Evolutionary conservation across 352 stramenopile species (phyloP).

Genomic region (Phytophthora kernoviae): DNA sequence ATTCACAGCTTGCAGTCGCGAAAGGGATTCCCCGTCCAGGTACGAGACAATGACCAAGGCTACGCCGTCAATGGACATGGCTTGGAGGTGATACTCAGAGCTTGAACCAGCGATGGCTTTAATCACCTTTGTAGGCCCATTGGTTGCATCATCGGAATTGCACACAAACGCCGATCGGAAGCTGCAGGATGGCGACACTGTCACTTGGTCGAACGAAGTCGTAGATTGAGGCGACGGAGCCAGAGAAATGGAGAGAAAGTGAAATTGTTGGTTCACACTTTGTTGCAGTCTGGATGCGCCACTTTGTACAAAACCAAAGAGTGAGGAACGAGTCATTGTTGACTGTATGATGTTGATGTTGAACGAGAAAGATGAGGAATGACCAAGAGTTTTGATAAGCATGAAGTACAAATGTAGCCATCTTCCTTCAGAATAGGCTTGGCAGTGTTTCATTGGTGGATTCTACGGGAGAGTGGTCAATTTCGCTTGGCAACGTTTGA

Average conservation of each 20-base stretch:
- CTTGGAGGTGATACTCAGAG: constrained; percentile 20
- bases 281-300: constrained; percentile 39
- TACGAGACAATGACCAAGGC: constrained; percentile 54
- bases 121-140: background rate
- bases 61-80: constrained; percentile 50
- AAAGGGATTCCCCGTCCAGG: constrained; percentile 54
- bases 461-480: constrained; percentile 16
- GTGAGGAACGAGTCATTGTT: constrained; percentile 24
- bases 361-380: constrained; percentile 16
- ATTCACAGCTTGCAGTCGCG: constrained; percentile 47
- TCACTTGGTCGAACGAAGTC: constrained; percentile 12
- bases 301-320: constrained; percentile 43
- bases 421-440: constrained; percentile 18
- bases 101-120: background rate
- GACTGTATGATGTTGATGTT: background rate
- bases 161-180: constrained; percentile 36
- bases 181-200: constrained; percentile 18
- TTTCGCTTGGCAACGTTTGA: background rate
- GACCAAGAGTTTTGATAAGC: constrained; percentile 11
- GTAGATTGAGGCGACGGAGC: background rate
- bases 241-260: constrained; percentile 24
- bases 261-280: constrained; percentile 42
- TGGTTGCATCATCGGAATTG: background rate
- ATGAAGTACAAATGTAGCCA: constrained; percentile 24
- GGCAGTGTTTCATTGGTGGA: constrained; percentile 25